Evolutionary conservation across 331 rosid genomes (phyloP).

Genomic region (Telfairia occidentalis): DNA sequence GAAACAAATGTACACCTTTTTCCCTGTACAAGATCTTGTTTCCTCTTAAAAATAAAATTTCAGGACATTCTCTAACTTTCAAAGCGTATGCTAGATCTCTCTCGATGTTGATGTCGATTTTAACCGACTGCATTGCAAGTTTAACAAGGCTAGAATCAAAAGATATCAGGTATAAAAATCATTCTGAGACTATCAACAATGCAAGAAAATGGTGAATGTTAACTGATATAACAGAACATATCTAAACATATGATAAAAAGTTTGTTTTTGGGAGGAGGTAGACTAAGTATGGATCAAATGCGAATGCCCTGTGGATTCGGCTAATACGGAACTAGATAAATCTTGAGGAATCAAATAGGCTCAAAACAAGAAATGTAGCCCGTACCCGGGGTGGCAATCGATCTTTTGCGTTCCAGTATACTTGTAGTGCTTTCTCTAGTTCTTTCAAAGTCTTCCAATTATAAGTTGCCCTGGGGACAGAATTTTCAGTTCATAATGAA

Average conservation of each 20-base stretch:
- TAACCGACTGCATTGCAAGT: slow-evolving; percentile 40
- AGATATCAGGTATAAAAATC: neutral
- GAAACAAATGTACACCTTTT: slow-evolving; percentile 47
- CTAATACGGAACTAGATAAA: neutral
- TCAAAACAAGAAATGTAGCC: neutral
- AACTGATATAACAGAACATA: neutral
- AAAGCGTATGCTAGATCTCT: slow-evolving; percentile 80
- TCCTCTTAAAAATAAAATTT: slow-evolving; percentile 66
- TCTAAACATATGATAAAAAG: neutral
- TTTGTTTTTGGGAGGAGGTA: neutral
- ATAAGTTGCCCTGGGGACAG: slow-evolving; percentile 43
- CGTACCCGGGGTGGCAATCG: slow-evolving; percentile 79
- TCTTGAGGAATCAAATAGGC: neutral
- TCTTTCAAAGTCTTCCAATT: slow-evolving; percentile 86
- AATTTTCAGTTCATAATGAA: neutral
- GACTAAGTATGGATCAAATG: neutral
- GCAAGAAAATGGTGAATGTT: neutral
- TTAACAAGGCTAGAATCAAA: neutral
- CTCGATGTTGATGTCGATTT: slow-evolving; percentile 78
- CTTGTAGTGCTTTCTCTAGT: slow-evolving; percentile 79
- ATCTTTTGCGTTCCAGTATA: slow-evolving; percentile 70
- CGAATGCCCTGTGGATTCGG: neutral
- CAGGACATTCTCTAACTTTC: slow-evolving; percentile 62
- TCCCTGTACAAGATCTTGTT: slow-evolving; percentile 64
- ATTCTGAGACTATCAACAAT: neutral